Evolutionary conservation across 305 asterid species (phyloP).

Genomic region (Rubia peregrina): DNA sequence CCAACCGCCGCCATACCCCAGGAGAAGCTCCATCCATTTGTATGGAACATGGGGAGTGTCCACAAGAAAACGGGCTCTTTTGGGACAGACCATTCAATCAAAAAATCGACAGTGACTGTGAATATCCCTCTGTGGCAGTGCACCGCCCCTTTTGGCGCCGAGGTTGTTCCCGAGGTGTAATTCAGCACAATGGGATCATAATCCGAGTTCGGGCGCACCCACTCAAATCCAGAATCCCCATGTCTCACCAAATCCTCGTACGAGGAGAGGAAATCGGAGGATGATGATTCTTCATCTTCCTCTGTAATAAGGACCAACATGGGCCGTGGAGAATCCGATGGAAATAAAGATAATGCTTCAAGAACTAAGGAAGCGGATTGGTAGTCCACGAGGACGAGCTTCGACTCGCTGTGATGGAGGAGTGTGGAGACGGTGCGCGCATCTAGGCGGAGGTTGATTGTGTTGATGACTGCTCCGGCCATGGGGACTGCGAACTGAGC

Average conservation of each 20-base stretch:
- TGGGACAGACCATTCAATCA: slow-evolving; percentile 58
- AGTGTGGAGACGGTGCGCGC: slow-evolving; percentile 55
- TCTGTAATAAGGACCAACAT: slow-evolving; percentile 39
- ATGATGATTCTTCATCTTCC: slow-evolving; percentile 8
- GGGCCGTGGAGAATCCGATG: slow-evolving; percentile 32
- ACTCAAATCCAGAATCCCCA: slow-evolving; percentile 46
- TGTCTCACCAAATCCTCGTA: slow-evolving; percentile 44
- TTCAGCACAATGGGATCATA: slow-evolving; percentile 55
- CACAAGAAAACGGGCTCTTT: slow-evolving; percentile 64
- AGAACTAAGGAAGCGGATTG: slow-evolving; percentile 40
- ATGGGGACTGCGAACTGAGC: slow-evolving; percentile 77
- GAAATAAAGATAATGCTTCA: slow-evolving; percentile 51
- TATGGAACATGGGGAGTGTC: slow-evolving; percentile 93
- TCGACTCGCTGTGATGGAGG: slow-evolving; percentile 61
- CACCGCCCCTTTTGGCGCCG: slow-evolving; percentile 81
- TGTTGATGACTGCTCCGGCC: slow-evolving; percentile 71
- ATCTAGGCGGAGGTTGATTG: slow-evolving; percentile 75
- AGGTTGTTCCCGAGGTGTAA: slow-evolving; percentile 90
- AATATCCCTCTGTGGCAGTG: slow-evolving; percentile 69
- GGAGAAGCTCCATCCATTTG: slow-evolving; percentile 80
- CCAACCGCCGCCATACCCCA: slow-evolving; percentile 94
- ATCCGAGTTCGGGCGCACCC: slow-evolving; percentile 57
- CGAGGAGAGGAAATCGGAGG: slow-evolving; percentile 14
- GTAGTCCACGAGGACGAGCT: slow-evolving; percentile 63
- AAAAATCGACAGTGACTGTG: slow-evolving; percentile 43